Evolutionary conservation across 305 asterid genomes (phyloP), one percentile per base, ranked within the genome.

Genomic region (Lippia alba): DNA sequence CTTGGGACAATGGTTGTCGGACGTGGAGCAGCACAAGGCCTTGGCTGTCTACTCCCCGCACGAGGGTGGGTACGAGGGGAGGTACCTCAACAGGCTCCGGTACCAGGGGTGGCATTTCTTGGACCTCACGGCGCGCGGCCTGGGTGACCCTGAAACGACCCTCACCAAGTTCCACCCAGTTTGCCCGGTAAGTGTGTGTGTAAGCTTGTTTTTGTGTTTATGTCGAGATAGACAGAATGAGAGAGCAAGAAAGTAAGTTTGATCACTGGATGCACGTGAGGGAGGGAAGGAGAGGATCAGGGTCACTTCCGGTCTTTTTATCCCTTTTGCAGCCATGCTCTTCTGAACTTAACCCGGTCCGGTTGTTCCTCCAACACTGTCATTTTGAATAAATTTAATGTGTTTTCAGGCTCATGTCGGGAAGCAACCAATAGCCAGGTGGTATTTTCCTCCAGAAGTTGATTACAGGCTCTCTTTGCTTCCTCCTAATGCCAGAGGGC

Each of bases 361-460:
- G 9, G 41, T 36, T 36, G 41, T 36, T 36, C 9, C 41, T 36
- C 41, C 41, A 4, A 4, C 9, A 7, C 6, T 36, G 41, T 36
- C 5, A 36, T 8, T 36, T 36, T 8, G 41, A 36, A 36, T 36
- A 36, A 36, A 4, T 36, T 1, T 64, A 4, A 5, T 24, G 44
- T 39, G 3, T 49, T 69, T 80, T 75, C 82, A 91, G 97, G 82
- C 97, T 72, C 96, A 91, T 55, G 50, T 91, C 0, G 97, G 97
- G 36, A 91, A 91, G 85, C 96, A 87, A 53, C 97, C 96, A 10
- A 91, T 91, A 55, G 96, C 96, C 2, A 85, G 97, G 74, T 91
- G 96, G 97, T 89, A 89, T 78, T 89, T 85, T 59, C 96, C 97
- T 16, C 97, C 97, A 0, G 97, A 91, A 80, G 94, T 91, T 48